Base-by-base conservation (phyloP, 169 alveolate species). In the Plasmodium inui region DNA sequence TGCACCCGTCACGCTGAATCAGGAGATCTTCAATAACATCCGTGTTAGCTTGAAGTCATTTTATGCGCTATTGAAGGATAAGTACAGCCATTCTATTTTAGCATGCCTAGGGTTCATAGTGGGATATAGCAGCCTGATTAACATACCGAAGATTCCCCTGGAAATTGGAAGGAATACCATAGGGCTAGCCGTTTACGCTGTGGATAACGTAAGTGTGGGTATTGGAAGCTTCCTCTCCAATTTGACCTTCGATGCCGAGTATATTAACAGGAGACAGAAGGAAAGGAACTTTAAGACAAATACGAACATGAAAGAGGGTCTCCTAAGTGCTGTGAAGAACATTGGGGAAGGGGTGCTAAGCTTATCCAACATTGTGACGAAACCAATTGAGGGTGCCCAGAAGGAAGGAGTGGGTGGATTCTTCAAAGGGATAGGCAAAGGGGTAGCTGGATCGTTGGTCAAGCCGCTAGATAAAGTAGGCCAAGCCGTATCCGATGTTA, bases 311-410 rank as follows among this genome's bases (percentile, higher is more conserved):
- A 94, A 97, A 26, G 98, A 97, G 88, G 98, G 99, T 2, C 94
- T 98, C 81, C 71, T 95, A 22, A 95, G 96, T 61, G 98, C 98
- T 30, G 98, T 98, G 2, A 97, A 96, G 83, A 96, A 97, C 90
- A 92, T 98, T 46, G 98, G 98, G 0, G 98, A 98, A 83, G 99
- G 99, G 12, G 95, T 98, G 78, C 93, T 97, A 92, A 95, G 98
- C 34, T 96, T 98, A 34, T 96, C 98, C 2, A 97, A 97, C 95
- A 96, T 98, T 85, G 97, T 98, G 39, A 97, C 98, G 22, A 97
- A 98, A 86, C 99, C 99, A 57, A 96, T 97, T 61, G 98, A 97
- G 80, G 99, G 99, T 30, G 98, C 98, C 19, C 99, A 97, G 83
- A 96, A 97, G 81, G 98, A 96, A 72, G 99, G 99, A 34, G 93